Conservation (phyloP, 257 asterid species). For the Nicotiana otophora region DNA sequence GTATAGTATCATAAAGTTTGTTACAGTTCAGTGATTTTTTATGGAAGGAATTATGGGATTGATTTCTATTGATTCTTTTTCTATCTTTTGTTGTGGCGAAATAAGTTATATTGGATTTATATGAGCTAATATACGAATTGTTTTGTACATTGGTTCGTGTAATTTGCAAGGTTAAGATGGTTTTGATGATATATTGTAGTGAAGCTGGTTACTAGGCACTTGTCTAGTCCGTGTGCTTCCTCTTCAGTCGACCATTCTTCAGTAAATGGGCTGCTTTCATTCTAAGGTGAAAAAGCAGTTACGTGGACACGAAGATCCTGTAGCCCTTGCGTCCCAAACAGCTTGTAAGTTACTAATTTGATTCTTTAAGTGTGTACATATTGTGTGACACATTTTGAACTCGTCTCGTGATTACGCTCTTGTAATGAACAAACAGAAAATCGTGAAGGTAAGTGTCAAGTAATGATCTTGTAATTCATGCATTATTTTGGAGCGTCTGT, state of each 20-base stretch:
- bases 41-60: background rate
- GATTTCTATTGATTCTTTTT: background rate
- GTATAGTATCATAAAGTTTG: background rate
- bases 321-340: conserved; percentile 81
- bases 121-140: conserved; percentile 11
- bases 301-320: conserved; percentile 88
- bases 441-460: background rate
- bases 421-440: background rate
- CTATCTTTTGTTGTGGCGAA: background rate
- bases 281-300: conserved; percentile 68
- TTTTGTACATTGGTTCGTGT: conserved; percentile 13
- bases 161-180: conserved; percentile 60
- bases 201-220: conserved; percentile 46
- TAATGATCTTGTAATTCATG: background rate
- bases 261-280: conserved; percentile 87
- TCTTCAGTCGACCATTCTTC: conserved; percentile 16
- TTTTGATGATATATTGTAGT: conserved; percentile 58
- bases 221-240: conserved; percentile 39
- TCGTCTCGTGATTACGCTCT: background rate
- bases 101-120: background rate
- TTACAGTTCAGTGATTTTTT: background rate
- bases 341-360: conserved; percentile 59
- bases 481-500: background rate
- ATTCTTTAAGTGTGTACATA: background rate
- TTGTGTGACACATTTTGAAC: background rate